Base-by-base conservation (phyloP, 257 asterid species). In the Ligustrum vulgare region DNA sequence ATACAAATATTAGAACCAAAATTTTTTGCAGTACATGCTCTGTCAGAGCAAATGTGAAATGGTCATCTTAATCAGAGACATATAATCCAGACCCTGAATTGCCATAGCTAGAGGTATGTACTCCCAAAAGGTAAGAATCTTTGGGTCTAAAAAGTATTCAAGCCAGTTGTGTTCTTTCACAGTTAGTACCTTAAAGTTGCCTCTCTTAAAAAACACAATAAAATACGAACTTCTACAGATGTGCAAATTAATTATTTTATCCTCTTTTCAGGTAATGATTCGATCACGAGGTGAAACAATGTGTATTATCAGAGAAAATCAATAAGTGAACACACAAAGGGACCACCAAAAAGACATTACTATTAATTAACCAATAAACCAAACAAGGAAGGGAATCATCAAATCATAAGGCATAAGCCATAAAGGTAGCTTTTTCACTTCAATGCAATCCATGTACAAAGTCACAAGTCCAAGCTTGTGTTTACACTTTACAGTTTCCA, bases 321-420 rank as follows among this genome's bases (percentile, higher is more conserved):
- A 51, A 77, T 72, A 60, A 73, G 45, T 72, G 79, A 72, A 74
- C 54, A 60, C 63, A 78, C 51, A 22, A 75, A 73, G 82, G 85
- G 93, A 87, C 91, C 88, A 87, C 86, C 67, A 37, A 77, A 77
- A 72, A 31, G 65, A n/a, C 20, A 39, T 63, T 35, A 25, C 32
- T 41, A 35, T 41, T 25, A 10, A 63, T 39, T 56, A 73, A 18
- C 58, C 37, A 10, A 63, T 39, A 47, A 73, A 18, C 58, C 37
- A 45, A 72, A 75, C 72, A 43, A 74, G 76, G 83, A 79, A 56
- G 76, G 80, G 66, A 77, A 79, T 79, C 77, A 78, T 82, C 79
- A 77, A 65, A 75, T 32, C 78, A 72, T 75, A 80, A 76, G 84
- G 69, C 47, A 56, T 72, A 80, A 74, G 84, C 74, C 39, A 56